phyloP scores from a whole-genome alignment of 2,329 filamentous ascomycete species.

The Neocatenulostroma microsporum region DNA sequence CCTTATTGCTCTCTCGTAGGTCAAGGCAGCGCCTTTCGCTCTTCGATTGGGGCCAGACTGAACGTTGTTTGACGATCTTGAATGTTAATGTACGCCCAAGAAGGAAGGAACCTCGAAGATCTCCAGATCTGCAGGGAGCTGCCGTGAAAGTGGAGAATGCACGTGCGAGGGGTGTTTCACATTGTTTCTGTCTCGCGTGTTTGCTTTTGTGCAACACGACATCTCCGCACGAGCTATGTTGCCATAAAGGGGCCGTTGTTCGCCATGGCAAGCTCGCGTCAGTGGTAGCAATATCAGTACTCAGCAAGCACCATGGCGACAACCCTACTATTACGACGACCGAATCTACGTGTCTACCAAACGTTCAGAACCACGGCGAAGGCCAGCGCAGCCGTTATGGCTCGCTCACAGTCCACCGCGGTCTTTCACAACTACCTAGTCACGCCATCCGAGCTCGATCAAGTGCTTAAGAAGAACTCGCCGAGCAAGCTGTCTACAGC shows the following conservation, averaged over 20 bases:
- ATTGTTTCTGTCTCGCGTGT: too few relatives aligned
- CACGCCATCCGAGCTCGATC: constrained; percentile 70
- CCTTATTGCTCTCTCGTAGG: constrained; percentile 9
- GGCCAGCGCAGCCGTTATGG: constrained; percentile 23
- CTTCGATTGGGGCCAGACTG: too few relatives aligned
- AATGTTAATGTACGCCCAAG: constrained; percentile 1
- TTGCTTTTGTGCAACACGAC: too few relatives aligned
- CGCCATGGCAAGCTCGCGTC: too few relatives aligned
- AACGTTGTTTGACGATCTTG: background rate
- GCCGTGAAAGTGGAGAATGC: too few relatives aligned
- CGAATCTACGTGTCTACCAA: constrained; percentile 4
- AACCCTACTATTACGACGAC: constrained; percentile 10
- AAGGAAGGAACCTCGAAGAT: constrained; percentile 7
- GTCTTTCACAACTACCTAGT: constrained; percentile 83
- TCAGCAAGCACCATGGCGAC: constrained; percentile 12
- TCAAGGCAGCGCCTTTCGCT: background rate
- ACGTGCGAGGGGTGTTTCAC: too few relatives aligned
- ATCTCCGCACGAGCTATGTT: background rate
- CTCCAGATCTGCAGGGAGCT: background rate
- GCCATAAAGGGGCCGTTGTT: too few relatives aligned
- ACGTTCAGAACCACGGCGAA: constrained; percentile 14
- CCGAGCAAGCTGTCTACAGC: constrained; percentile 71
- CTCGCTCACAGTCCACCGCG: constrained; percentile 27
- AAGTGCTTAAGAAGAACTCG: constrained; percentile 75
- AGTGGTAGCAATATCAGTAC: too few relatives aligned